A percentile compares a stretch with the other conserved stretches of the same genome.
Evolutionary conservation across 306 rosid species (phyloP).

Genomic region (Macrotyloma uniflorum): DNA sequence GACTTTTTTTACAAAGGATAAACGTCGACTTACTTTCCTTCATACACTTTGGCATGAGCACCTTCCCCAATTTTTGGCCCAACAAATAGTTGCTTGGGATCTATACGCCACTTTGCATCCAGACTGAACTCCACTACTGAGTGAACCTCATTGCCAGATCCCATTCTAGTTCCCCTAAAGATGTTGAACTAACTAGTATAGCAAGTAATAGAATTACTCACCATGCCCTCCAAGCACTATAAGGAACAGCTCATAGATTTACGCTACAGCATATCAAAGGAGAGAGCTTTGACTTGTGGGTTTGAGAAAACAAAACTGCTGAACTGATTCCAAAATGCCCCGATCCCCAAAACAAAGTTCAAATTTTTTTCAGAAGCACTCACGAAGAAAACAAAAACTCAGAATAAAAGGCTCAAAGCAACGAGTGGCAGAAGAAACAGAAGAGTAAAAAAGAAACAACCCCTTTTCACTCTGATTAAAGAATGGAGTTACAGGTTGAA

Average conservation of each 20-base stretch:
- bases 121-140: slow-evolving; percentile 69
- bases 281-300: slow-evolving; percentile 12
- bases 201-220: slow-evolving; percentile 1
- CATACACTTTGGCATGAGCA: slow-evolving; percentile 92
- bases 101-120: slow-evolving; percentile 81
- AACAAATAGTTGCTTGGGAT: slow-evolving; percentile 87
- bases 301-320: background rate
- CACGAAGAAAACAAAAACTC: background rate
- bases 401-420: background rate
- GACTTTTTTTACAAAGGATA: background rate
- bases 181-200: slow-evolving; percentile 12
- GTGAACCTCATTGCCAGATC: slow-evolving; percentile 89
- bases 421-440: background rate
- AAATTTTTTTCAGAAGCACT: background rate
- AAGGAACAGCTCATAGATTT: slow-evolving; percentile 6
- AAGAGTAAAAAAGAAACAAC: background rate
- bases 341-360: background rate
- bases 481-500: background rate
- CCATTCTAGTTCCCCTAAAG: slow-evolving; percentile 53
- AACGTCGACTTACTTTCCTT: slow-evolving; percentile 91
- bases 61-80: slow-evolving; percentile 97
- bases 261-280: background rate
- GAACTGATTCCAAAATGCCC: background rate
- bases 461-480: background rate
- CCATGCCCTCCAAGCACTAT: slow-evolving; percentile 35